phyloP scores from a whole-genome alignment of 331 rosid species.

The Saraca asoca region DNA sequence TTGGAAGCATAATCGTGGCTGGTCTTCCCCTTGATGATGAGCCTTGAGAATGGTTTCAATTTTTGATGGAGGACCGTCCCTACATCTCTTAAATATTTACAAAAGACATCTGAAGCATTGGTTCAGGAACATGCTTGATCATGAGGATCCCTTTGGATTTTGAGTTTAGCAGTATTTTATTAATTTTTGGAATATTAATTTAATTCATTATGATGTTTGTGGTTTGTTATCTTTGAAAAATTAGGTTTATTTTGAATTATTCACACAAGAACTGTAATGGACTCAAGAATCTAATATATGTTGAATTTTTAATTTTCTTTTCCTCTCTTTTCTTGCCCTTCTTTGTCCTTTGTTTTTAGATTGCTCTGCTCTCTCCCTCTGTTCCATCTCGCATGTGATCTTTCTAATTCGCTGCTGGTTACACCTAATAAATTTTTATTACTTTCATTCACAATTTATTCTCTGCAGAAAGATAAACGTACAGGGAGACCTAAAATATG shows the following conservation, averaged over 20 bases:
- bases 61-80: too few species aligned
- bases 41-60: too few species aligned
- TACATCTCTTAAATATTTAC: too few species aligned
- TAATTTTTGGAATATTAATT: background rate
- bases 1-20: too few species aligned
- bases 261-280: background rate
- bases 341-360: background rate
- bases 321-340: background rate
- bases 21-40: too few species aligned
- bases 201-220: background rate
- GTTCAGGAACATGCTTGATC: too few species aligned
- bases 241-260: slow-evolving; percentile 20
- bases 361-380: background rate
- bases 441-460: slow-evolving; percentile 31
- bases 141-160: too few species aligned
- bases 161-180: too few species aligned
- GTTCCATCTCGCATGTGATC: background rate
- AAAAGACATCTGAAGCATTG: too few species aligned
- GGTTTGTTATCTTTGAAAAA: slow-evolving; percentile 1
- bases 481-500: slow-evolving; percentile 93
- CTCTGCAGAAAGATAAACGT: slow-evolving; percentile 85
- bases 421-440: background rate
- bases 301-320: background rate
- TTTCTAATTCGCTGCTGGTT: slow-evolving; percentile 7
- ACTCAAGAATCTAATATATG: slow-evolving; percentile 3